Base-by-base conservation (phyloP, 768 basidiomycete genomes). In the Leccinum variicolor region DNA sequence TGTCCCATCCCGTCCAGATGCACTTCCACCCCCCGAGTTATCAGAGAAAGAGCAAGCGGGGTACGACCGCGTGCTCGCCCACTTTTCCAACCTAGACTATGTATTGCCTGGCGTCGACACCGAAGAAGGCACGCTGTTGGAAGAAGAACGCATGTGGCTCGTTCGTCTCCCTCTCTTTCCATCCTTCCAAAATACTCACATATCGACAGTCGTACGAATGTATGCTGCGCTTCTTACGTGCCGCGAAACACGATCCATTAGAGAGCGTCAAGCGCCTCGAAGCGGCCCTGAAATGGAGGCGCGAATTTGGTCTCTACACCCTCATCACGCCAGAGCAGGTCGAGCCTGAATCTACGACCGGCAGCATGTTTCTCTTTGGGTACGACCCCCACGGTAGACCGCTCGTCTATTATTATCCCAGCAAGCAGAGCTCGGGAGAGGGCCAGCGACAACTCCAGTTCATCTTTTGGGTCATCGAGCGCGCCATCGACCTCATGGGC, bases 131-230 rank as follows among this genome's bases (percentile, higher is more conserved):
- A 68, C 74, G 59, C 74, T 92, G 52, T 75, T 59, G 46, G 89
- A 89, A 28, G 80, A 76, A 34, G 92, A 93, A 67, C 84, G 83
- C 72, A 89, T 89, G 69, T 93, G 90, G 89, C 75, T 93, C 65
- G 82, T 84, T 55, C 51, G 82, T 78, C 36, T 52, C 28, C 10
- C 23, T 9, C 11, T 47, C 9, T 10, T 23, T 29, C 9, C 29
- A 11, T 48, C 10, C 17, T 31, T 17, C 17, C 9, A 4, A 2
- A 28, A 17, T 31, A 2, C 57, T 52, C 23, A 56, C 13, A 13
- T 25, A 4, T 25, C 1, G 31, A 33, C 13, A 72, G 73, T 87
- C 87, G 2, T 79, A 81, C 65, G 91, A 92, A 60, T 90, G 89
- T 69, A 69, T 92, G 39, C 75, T 89, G 45, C 79, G 91, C 79